phyloP scores from a whole-genome alignment of 441 rosid genomes.

The Isatis lusitanica region DNA sequence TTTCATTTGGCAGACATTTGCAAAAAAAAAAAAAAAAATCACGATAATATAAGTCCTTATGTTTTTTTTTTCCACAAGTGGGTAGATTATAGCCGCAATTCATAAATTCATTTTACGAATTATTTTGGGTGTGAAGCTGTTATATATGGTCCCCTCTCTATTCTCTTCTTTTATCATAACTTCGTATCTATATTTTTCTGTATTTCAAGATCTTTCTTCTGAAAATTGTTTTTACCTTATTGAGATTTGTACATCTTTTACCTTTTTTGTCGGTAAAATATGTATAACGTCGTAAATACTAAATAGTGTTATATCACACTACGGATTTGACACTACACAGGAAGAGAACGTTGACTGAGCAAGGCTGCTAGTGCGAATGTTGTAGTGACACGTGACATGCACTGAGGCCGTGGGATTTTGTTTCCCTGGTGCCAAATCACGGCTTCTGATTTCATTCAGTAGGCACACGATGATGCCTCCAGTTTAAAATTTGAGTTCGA shows the following conservation, averaged over 20 bases:
- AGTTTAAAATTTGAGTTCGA: slow-evolving; percentile 4
- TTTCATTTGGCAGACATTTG: slow-evolving; percentile 20
- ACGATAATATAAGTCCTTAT: neutral
- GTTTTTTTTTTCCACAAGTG: neutral
- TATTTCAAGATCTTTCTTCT: slow-evolving; percentile 24
- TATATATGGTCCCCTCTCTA: slow-evolving; percentile 31
- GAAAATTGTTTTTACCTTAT: slow-evolving; percentile 22
- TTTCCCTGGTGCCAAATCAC: slow-evolving; percentile 11
- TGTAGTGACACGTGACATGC: neutral
- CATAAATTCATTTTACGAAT: neutral
- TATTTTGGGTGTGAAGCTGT: slow-evolving; percentile 16
- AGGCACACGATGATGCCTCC: slow-evolving; percentile 6
- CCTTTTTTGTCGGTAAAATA: slow-evolving; percentile 7
- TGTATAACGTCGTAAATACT: slow-evolving; percentile 13
- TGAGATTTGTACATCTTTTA: slow-evolving; percentile 21
- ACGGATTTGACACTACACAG: neutral
- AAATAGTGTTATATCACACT: neutral
- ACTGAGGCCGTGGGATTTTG: slow-evolving; percentile 5
- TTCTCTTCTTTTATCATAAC: slow-evolving; percentile 29
- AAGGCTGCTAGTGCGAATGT: slow-evolving; percentile 10
- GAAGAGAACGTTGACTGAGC: slow-evolving; percentile 19
- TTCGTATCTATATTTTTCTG: slow-evolving; percentile 20
- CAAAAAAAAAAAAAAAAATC: neutral
- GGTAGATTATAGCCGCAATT: slow-evolving; percentile 24
- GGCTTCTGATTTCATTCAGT: neutral